Evolutionary conservation across 768 basidiomycete species (phyloP).

Genomic region (Macrolepiota dolichaula): DNA sequence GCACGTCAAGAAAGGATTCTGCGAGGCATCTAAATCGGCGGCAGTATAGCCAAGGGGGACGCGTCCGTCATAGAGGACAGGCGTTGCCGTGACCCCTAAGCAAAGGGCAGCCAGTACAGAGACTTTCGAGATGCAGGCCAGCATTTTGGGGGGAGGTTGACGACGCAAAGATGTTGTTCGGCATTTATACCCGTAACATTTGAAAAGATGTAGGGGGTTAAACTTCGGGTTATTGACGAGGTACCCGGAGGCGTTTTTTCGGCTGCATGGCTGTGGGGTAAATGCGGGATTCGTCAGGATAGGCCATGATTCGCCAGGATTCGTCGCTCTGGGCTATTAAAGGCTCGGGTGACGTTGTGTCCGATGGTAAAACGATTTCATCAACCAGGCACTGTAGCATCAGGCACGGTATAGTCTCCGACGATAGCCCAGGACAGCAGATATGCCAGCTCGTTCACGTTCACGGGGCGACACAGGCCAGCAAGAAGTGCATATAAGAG

Average conservation of each 20-base stretch:
- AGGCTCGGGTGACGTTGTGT: not conserved
- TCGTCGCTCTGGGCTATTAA: not conserved
- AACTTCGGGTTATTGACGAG: not conserved
- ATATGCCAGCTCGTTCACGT: no score
- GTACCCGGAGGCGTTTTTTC: not conserved
- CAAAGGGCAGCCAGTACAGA: not conserved
- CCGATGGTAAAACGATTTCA: not conserved
- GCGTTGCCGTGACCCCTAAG: not conserved
- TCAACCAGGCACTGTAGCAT: not conserved
- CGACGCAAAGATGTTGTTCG: not conserved
- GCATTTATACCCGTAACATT: not conserved
- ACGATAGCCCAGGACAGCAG: not conserved
- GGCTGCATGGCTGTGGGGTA: not conserved
- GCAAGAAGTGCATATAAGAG: not conserved
- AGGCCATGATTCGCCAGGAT: no score
- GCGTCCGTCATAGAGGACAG: slow-evolving; percentile 48
- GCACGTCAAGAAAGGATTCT: slow-evolving; percentile 54
- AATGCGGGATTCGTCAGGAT: not conserved
- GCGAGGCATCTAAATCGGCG: slow-evolving; percentile 42
- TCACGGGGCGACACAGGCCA: not conserved
- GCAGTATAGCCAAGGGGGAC: slow-evolving; percentile 40
- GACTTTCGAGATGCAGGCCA: not conserved
- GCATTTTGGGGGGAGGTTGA: not conserved
- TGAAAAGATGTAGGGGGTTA: not conserved
- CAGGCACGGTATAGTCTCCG: not conserved